Evolutionary conservation across 306 rosid genomes (phyloP), one percentile per base, ranked within the genome.

Genomic region (Spatholobus suberectus): DNA sequence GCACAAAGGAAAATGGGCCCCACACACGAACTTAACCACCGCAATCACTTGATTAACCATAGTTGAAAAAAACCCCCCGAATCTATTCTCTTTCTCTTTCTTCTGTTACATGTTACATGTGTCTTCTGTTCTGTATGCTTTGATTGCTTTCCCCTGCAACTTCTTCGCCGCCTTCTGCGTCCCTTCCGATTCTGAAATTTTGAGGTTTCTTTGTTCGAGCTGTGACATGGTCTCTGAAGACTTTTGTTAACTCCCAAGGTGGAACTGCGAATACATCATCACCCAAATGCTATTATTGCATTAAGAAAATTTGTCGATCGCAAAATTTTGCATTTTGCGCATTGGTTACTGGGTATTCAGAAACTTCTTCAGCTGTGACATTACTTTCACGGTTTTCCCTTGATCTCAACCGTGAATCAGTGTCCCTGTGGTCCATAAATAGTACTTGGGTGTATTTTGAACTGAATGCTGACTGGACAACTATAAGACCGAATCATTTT

Each of bases 81-180:
- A 34, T 66, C 47, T 66, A 14, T 34, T 66, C 72, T 23, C 1
- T 67, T 24, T 68, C 72, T 55, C 44, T 40, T 8, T 51, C 63
- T 24, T 61, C 77, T 26, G 62, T 54, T 44, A 5, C 59, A 41
- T 40, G 15, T 14, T 23, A 13, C 18, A 15, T 10, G 62, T 37
- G 17, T 35, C 27, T 20, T 51, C 43, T 63, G 76, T 26, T 17
- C 23, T n/a, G 58, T n/a, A 55, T 38, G 54, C 54, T 71, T 74
- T n/a, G 58, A 6, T 20, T 38, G 54, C 54, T 71, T 74, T 46
- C 32, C 57, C 55, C 88, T 61, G 86, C 89, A 74, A 81, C 76
- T 70, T 79, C 81, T 85, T 84, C 88, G 81, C 91, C 88, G 85
- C 86, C 86, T 63, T 86, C 86, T 27, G 35, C 86, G 83, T 76